phyloP scores from a whole-genome alignment of 306 rosid genomes.

The Cicer arietinum region DNA sequence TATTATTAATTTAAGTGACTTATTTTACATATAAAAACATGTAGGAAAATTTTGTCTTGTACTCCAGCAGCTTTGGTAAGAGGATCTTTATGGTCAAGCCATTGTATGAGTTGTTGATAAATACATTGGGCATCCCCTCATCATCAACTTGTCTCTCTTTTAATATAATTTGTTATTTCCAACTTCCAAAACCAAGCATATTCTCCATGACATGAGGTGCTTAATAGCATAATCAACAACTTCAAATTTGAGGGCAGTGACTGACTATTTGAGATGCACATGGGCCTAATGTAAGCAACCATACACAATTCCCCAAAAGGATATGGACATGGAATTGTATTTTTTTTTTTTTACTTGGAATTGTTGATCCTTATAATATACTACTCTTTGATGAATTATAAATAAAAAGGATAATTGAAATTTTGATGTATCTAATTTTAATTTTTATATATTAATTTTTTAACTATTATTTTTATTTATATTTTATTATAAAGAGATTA shows the following conservation, averaged over 20 bases:
- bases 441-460: no score
- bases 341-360: no score
- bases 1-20: no score
- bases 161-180: conserved; percentile 33
- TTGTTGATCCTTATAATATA: no score
- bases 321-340: conserved; percentile 51
- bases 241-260: conserved; percentile 21
- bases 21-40: neutral
- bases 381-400: no score
- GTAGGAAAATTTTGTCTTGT: neutral
- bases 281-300: conserved; percentile 47
- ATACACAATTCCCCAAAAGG: conserved; percentile 57
- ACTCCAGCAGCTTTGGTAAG: conserved; percentile 2
- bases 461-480: no score
- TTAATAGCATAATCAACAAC: conserved; percentile 43
- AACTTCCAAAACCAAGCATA: conserved; percentile 39
- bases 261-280: conserved; percentile 44
- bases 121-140: conserved; percentile 19
- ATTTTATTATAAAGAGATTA: no score
- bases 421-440: no score
- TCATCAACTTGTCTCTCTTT: conserved; percentile 17
- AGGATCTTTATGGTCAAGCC: neutral
- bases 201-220: conserved; percentile 39
- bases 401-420: no score
- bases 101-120: neutral